phyloP scores from a whole-genome alignment of 2,329 filamentous ascomycete genomes.

The Sphaerulina populicola region DNA sequence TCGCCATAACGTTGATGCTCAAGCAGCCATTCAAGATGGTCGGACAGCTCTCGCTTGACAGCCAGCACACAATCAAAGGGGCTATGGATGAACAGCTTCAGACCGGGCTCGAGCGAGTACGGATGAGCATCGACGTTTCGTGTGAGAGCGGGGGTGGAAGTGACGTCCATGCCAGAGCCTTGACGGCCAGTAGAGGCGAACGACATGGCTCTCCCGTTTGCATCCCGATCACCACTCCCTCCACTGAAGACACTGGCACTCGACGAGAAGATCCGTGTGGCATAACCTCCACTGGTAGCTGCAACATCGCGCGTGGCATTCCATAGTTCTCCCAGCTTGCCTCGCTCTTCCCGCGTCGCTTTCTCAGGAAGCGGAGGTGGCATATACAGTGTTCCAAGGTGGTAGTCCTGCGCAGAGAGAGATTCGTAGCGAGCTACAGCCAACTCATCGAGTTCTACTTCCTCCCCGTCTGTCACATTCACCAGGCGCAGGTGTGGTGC shows the following conservation, averaged over 20 bases:
- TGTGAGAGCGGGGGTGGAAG: conserved; percentile 22
- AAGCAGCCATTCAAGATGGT: conserved; percentile 79
- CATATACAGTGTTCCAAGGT: conserved; percentile 74
- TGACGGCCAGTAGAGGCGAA: conserved; percentile 30
- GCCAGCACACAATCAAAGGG: conserved; percentile 94
- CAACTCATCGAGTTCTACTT: conserved; percentile 79
- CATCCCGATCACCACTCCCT: conserved; percentile 33
- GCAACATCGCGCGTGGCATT: conserved; percentile 49
- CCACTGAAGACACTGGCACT: conserved; percentile 60
- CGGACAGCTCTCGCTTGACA: conserved; percentile 74
- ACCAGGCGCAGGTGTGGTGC: conserved; percentile 87
- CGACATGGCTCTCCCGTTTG: conserved; percentile 29
- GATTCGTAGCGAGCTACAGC: conserved; percentile 79
- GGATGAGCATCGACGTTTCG: conserved; percentile 36
- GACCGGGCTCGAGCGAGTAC: conserved; percentile 47
- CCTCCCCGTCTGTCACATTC: conserved; percentile 70
- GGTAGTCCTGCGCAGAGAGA: conserved; percentile 82
- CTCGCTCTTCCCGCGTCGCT: conserved; percentile 51
- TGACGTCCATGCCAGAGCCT: conserved; percentile 31
- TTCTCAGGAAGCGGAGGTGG: conserved; percentile 55
- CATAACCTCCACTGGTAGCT: conserved; percentile 58
- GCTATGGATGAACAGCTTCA: conserved; percentile 89
- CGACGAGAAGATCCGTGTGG: conserved; percentile 78
- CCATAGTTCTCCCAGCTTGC: conserved; percentile 79
- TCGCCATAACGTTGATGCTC: conserved; percentile 72